Evolutionary conservation across 2,329 filamentous ascomycete species (phyloP).

Genomic region (Hysterium pulicare): DNA sequence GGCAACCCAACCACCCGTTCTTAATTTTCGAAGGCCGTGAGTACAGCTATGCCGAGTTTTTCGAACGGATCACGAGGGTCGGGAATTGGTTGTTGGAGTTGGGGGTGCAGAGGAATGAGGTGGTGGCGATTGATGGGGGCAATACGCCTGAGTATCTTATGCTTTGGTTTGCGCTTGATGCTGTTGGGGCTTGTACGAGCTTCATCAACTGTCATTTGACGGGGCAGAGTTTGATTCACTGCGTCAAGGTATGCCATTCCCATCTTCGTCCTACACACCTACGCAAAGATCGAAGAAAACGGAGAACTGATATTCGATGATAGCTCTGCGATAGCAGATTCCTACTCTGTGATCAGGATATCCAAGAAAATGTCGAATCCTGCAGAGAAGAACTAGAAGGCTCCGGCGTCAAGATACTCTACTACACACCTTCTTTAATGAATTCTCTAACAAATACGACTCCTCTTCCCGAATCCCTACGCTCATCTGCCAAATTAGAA

Average conservation of each 20-base stretch:
- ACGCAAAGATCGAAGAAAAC: too few relatives aligned
- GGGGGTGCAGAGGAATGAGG: constrained; percentile 24
- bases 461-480: constrained; percentile 22
- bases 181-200: constrained; percentile 28
- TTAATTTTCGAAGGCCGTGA: constrained; percentile 35
- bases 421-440: constrained; percentile 27
- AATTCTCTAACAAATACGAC: constrained; percentile 18
- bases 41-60: constrained; percentile 34
- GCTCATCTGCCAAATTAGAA: constrained; percentile 19
- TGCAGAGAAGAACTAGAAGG: constrained; percentile 21
- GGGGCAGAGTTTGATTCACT: constrained; percentile 33
- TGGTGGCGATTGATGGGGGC: constrained; percentile 35
- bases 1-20: constrained; percentile 29
- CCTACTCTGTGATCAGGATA: constrained; percentile 44
- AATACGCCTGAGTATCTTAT: constrained; percentile 36
- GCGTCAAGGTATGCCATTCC: constrained; percentile 26
- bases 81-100: constrained; percentile 39
- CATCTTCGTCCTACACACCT: constrained; percentile 40
- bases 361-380: constrained; percentile 46
- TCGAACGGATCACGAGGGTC: constrained; percentile 21
- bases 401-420: constrained; percentile 22
- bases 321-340: constrained; percentile 49
- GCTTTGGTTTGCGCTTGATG: constrained; percentile 38
- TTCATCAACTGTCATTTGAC: constrained; percentile 39
- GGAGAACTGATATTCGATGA: too few relatives aligned